Evolutionary conservation across 306 rosid genomes (phyloP), one percentile per base, ranked within the genome.

Genomic region (Neltuma alba): DNA sequence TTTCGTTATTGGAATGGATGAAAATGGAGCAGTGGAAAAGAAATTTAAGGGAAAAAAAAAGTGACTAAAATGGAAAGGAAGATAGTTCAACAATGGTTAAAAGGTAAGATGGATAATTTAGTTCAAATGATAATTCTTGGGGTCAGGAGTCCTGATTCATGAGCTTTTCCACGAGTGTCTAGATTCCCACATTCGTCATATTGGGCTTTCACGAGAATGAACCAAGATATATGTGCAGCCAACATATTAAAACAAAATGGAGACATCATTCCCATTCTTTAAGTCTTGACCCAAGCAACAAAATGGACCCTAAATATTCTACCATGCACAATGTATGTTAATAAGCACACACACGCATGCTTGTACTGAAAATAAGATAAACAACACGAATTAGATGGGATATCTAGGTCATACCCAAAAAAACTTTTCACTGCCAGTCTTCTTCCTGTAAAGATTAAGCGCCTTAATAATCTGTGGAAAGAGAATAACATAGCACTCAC

Each of bases 381-480:
- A 40, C 8, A 58, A 28, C 6, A 31, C 13, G 76, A 50, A 52
- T 61, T 34, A 42, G 34, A 62, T 37, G 79, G 38, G 23, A 21
- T 21, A 9, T 31, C 42, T 70, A 20, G 45, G 63, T 63, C 97
- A 76, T 87, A 95, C 99, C 99, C 98, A 95, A 82, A 95, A 95
- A 90, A 81, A 91, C 14, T 92, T 88, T 67, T 88, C 78, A 64
- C 90, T 84, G 54, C 98, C 92, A 0, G 99, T 92, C 87, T 95
- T 95, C 83, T 91, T 88, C 88, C 99, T 86, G 85, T 91, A 95
- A 75, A 95, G 97, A 81, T 95, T 90, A 80, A 95, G 99, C 6
- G 99, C 99, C 91, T 90, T 95, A 70, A 95, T 92, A 80, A 95
- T 95, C 98, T 94, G 92, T 36, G 61, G 33, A 83, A 80, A 61